Base-by-base conservation (phyloP, 495 filamentous ascomycete species). In the Hypoxylon lenormandii region DNA sequence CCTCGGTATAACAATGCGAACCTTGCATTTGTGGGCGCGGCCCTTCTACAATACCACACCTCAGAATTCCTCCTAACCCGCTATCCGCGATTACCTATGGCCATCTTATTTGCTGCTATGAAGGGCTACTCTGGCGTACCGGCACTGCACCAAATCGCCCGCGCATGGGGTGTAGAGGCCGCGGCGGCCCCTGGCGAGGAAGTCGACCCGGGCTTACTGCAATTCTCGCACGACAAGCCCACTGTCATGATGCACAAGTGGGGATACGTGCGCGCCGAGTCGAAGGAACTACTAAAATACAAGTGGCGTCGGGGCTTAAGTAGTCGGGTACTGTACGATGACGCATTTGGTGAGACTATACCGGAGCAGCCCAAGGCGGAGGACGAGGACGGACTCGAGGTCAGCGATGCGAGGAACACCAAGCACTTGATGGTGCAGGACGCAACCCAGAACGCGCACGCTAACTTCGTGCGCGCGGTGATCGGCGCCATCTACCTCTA, bases 191-290 rank as follows among this genome's bases (percentile, higher is more conserved):
- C 95, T 0, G 94, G 93, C 18, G 89, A 86, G 46, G 92, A 98
- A 79, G 94, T 98, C 56, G 94, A 98, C 77, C 91, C 94, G 1
- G 96, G 95, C 8, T 80, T 94, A n/a, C 84, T 98, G 40, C 96
- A 98, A 76, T 95, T 92, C 79, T 83, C 81, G 53, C 78, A 86
- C 46, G 50, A 89, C 36, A 77, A 81, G 30, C 85, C 90, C 0
- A 90, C 90, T 12, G 80, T 85, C 23, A 77, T 84, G 36, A 68
- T 82, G 66, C 62, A 70, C 21, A 71, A 47, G 60, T 79, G 77
- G 76, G 82, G 77, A 13, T 82, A 76, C 73, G 64, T 75, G 42
- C 79, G 82, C 21, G 69, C 73, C 10, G 77, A 80, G 62, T 46
- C 72, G 0, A 72, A 74, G 23, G 68, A 81, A 22, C 40, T 78